These are phyloP conservation scores for Spencermartinsiella ligniputridi DNA, from an alignment of 1,139 yeast species.

Conservation along the genomic window DNA sequence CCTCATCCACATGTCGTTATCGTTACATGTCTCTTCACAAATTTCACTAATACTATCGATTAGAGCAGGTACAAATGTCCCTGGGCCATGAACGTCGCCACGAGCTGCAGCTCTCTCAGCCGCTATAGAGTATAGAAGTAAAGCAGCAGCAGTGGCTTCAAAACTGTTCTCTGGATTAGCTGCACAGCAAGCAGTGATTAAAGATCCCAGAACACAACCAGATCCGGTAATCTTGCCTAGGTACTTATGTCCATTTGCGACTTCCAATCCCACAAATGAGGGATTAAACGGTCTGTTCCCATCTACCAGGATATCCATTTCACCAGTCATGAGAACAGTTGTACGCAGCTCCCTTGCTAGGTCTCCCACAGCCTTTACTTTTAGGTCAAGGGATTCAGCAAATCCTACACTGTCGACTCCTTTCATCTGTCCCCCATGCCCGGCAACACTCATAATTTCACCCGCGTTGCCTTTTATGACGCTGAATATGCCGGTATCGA, in stretches of 20 bases:
- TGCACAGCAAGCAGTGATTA: slow-evolving; percentile 51
- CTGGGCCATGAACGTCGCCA: slow-evolving; percentile 40
- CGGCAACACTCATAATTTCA: slow-evolving; percentile 58
- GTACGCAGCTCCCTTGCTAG: slow-evolving; percentile 55
- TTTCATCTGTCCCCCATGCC: slow-evolving; percentile 45
- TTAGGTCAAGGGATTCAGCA: slow-evolving; percentile 31
- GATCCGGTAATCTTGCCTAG: slow-evolving; percentile 83
- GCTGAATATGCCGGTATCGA: slow-evolving; percentile 55
- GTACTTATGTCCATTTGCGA: slow-evolving; percentile 56
- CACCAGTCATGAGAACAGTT: slow-evolving; percentile 72
- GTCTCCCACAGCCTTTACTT: slow-evolving; percentile 36
- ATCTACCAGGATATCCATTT: slow-evolving; percentile 42
- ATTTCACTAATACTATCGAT: slow-evolving; percentile 41
- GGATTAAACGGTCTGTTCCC: neutral
- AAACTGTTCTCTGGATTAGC: slow-evolving; percentile 30
- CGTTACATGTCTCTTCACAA: slow-evolving; percentile 9
- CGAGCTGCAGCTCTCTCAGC: slow-evolving; percentile 50
- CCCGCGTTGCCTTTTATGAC: slow-evolving; percentile 86
- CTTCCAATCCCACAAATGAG: slow-evolving; percentile 29
- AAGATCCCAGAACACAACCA: slow-evolving; percentile 82
- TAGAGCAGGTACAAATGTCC: slow-evolving; percentile 46
- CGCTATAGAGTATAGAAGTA: slow-evolving; percentile 58
- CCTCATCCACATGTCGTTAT: slow-evolving; percentile 8
- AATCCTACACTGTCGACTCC: slow-evolving; percentile 47
- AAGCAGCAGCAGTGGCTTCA: slow-evolving; percentile 55